Evolutionary conservation across 192 early-diverging fungal species (phyloP).

Genomic region (Coemansia sp.): DNA sequence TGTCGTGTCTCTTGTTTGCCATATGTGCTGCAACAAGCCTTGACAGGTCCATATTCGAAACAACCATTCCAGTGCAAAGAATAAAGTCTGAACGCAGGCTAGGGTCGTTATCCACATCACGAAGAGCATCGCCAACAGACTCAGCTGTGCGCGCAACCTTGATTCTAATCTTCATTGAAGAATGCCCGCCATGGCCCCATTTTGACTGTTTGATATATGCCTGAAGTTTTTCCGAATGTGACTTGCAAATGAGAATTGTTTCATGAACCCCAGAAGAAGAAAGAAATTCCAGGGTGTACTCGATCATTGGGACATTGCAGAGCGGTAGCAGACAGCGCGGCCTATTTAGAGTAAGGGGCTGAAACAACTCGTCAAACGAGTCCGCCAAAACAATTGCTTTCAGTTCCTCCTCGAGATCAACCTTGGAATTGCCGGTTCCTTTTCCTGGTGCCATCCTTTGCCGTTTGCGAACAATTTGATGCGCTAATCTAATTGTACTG

Average conservation of each 20-base stretch:
- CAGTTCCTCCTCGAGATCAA: constrained; percentile 62
- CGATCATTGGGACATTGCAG: constrained; percentile 93
- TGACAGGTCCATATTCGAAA: constrained; percentile 85
- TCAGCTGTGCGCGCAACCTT: constrained; percentile 71
- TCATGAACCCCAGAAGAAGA: constrained; percentile 84
- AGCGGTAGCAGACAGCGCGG: constrained; percentile 92
- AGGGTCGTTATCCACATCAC: constrained; percentile 82
- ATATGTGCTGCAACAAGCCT: constrained; percentile 76
- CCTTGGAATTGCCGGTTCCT: constrained; percentile 14
- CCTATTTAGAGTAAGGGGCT: constrained; percentile 78
- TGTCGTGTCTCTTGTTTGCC: constrained; percentile 69
- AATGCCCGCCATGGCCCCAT: constrained; percentile 64
- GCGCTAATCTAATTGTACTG: background rate
- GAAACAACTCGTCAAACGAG: constrained; percentile 81
- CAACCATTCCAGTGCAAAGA: constrained; percentile 83
- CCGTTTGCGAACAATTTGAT: too few relatives aligned
- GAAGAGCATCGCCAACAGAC: constrained; percentile 89
- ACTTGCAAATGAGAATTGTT: constrained; percentile 80
- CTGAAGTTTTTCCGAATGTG: constrained; percentile 80
- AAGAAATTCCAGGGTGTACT: constrained; percentile 94
- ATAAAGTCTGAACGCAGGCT: constrained; percentile 88
- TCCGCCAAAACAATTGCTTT: constrained; percentile 94
- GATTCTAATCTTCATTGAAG: constrained; percentile 68
- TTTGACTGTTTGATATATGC: constrained; percentile 84
- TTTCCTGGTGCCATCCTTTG: constrained; percentile 1